Conservation (phyloP, 768 basidiomycete genomes). For the Lactarius hengduanensis region DNA sequence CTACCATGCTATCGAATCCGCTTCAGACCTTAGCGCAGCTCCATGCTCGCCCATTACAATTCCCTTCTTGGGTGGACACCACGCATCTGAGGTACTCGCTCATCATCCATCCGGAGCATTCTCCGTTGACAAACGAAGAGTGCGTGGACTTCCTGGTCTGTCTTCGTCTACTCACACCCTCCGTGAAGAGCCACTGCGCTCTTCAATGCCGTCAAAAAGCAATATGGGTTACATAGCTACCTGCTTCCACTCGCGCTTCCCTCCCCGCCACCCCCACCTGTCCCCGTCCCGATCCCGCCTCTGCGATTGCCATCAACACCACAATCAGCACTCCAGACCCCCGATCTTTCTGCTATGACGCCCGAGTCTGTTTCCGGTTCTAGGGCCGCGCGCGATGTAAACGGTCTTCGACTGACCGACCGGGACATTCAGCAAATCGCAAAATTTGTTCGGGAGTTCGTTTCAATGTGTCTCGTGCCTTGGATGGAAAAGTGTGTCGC, state of each 20-base stretch:
- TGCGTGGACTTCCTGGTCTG: constrained; percentile 40
- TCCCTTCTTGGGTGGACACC: constrained; percentile 81
- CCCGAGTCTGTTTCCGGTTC: constrained; percentile 35
- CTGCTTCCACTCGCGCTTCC: constrained; percentile 64
- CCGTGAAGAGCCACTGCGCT: constrained; percentile 64
- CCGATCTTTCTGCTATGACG: constrained; percentile 24
- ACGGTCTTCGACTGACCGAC: constrained; percentile 55
- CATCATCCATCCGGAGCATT: constrained; percentile 71
- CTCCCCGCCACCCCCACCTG: constrained; percentile 59
- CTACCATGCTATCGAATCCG: constrained; percentile 79
- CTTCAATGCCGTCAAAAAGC: constrained; percentile 85
- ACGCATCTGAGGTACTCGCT: constrained; percentile 70
- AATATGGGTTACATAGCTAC: constrained; percentile 76
- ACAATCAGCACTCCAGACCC: constrained; percentile 31
- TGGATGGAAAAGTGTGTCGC: constrained; percentile 96
- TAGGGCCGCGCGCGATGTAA: constrained; percentile 16
- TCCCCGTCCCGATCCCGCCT: constrained; percentile 62
- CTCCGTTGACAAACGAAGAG: constrained; percentile 76
- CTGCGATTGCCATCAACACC: constrained; percentile 62
- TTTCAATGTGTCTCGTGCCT: constrained; percentile 85
- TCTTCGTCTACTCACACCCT: constrained; percentile 15
- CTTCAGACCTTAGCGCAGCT: constrained; percentile 74
- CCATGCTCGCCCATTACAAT: constrained; percentile 61
- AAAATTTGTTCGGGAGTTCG: constrained; percentile 82
- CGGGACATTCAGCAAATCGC: constrained; percentile 72